A percentile compares a stretch with the other conserved stretches of the same genome.
These are phyloP conservation scores for Paracorniculantispora psalliotae DNA, from an alignment of 2,329 filamentous ascomycete genomes.

Conservation along the genomic window DNA sequence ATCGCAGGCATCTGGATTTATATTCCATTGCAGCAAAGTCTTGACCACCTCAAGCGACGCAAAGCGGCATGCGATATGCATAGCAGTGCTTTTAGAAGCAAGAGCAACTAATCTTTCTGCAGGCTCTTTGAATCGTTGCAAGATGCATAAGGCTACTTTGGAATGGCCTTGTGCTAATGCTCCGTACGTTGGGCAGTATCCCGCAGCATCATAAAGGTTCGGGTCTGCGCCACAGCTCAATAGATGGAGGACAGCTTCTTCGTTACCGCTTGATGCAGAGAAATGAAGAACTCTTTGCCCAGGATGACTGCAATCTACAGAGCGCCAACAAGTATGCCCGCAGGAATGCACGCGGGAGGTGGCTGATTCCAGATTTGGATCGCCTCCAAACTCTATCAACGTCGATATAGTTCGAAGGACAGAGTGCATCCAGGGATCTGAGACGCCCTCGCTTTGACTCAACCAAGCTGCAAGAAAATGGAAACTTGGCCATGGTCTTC, in stretches of 20 bases:
- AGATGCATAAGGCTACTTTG: neutral
- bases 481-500: slow-evolving; percentile 7
- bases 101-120: neutral
- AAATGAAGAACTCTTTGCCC: slow-evolving; percentile 9
- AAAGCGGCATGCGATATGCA: slow-evolving; percentile 15
- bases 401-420: neutral
- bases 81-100: neutral
- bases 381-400: slow-evolving; percentile 10
- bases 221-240: neutral
- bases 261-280: slow-evolving; percentile 5
- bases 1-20: slow-evolving; percentile 3
- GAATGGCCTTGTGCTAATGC: slow-evolving; percentile 12
- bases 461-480: neutral
- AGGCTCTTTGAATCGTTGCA: neutral
- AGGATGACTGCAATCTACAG: slow-evolving; percentile 7
- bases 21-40: neutral
- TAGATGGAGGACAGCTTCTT: neutral
- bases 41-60: neutral
- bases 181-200: slow-evolving; percentile 3
- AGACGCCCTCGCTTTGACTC: too few species aligned
- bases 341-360: neutral
- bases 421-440: neutral
- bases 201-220: slow-evolving; percentile 7
- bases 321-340: slow-evolving; percentile 9
- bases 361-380: neutral